phyloP scores from a whole-genome alignment of 805 yeast species.

The Candida ortonii region DNA sequence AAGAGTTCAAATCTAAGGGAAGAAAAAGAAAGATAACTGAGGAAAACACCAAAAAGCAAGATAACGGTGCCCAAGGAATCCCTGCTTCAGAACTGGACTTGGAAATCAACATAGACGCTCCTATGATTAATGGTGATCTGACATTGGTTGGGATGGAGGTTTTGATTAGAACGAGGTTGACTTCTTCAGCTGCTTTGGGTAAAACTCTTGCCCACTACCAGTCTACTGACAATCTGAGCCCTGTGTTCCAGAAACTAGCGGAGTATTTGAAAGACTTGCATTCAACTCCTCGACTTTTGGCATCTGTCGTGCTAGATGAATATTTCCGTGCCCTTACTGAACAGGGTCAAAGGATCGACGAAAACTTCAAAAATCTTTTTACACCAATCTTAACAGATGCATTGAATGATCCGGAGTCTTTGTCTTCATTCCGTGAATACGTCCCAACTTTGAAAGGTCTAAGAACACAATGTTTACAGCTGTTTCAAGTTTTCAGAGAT shows the following conservation, averaged over 20 bases:
- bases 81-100: conserved; percentile 53
- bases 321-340: conserved; percentile 42
- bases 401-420: conserved; percentile 40
- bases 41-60: conserved; percentile 5
- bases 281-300: conserved; percentile 76
- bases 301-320: conserved; percentile 69
- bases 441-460: conserved; percentile 83
- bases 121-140: conserved; percentile 88
- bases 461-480: conserved; percentile 81
- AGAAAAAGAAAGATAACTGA: conserved; percentile 44
- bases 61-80: conserved; percentile 34
- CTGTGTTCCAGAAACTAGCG: conserved; percentile 38
- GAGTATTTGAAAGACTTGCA: conserved; percentile 55
- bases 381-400: conserved; percentile 30
- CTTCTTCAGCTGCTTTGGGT: conserved; percentile 77
- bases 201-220: conserved; percentile 51
- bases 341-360: conserved; percentile 15
- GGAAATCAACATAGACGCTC: conserved; percentile 86
- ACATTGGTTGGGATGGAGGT: conserved; percentile 75
- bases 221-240: conserved; percentile 35
- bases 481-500: conserved; percentile 74
- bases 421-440: conserved; percentile 72
- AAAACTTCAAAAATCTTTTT: conserved; percentile 9
- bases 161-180: conserved; percentile 69
- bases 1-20: conserved; percentile 38